Conservation (phyloP, 352 stramenopile genomes). For the Saprolegnia diclina region DNA sequence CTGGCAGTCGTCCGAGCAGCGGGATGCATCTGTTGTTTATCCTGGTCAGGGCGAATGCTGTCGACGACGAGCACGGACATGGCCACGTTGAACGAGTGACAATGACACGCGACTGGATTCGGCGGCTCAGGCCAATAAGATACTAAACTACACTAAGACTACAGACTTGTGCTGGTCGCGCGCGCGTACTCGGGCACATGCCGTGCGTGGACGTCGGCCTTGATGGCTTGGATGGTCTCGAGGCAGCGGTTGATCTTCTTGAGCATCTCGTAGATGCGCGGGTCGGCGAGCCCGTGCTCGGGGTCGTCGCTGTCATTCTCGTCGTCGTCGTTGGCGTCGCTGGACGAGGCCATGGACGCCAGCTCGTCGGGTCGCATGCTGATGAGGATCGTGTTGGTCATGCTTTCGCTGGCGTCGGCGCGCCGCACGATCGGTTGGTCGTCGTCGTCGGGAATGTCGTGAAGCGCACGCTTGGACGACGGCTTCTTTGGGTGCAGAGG, state of each 20-base stretch:
- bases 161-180: neutral
- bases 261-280: neutral
- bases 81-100: too few relatives aligned
- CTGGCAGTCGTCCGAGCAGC: too few relatives aligned
- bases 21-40: too few relatives aligned
- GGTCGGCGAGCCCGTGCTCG: neutral
- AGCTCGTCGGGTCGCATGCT: neutral
- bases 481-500: neutral
- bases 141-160: neutral
- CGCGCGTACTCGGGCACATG: neutral
- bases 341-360: neutral
- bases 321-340: neutral
- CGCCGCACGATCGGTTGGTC: neutral
- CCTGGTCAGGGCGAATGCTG: too few relatives aligned
- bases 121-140: neutral
- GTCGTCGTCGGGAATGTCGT: neutral
- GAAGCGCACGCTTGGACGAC: too few relatives aligned
- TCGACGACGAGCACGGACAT: too few relatives aligned
- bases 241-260: neutral
- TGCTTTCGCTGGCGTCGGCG: neutral
- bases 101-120: too few relatives aligned
- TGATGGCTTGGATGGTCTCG: slow-evolving; percentile 4
- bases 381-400: neutral
- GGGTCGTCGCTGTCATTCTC: neutral
- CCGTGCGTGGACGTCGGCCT: neutral